Base-by-base conservation (phyloP, 2,329 filamentous ascomycete genomes). In the Malbranchea cinnamomea region DNA sequence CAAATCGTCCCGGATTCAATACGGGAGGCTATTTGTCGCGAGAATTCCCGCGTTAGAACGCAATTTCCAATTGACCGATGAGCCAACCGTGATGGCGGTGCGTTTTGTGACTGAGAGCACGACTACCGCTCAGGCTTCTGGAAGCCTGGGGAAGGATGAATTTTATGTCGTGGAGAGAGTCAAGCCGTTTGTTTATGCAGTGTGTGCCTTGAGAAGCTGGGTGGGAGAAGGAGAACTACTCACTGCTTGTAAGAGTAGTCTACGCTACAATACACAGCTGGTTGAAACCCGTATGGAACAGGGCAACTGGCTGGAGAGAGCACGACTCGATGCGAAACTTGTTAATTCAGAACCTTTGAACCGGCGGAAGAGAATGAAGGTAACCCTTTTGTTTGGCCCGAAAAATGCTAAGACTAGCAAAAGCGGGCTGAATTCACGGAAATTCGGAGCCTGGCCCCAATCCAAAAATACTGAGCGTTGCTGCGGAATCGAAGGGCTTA, bases 161-260 rank as follows among this genome's bases (percentile, higher is more conserved):
- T 34, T 59, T 4, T 59, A 53, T 34, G 45, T 52, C 15, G 41
- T 59, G 6, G 57, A 60, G 33, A 37, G 49, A 11, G 53, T 58
- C 10, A 58, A 57, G 31, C 37, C 32, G 24, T 49, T 49, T 2
- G 44, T 59, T 22, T 60, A 57, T 35, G 49, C 56, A n/a, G 40
- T 59, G 18, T 52, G 42, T 14, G 47, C 47, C 21, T 41, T 60
- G 24, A 48, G 40, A 5, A 37, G 37, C 10, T 46, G 42, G 30
- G 46, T 60, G 5, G 43, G 47, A 23, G 55, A 57, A 35, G 50
- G 52, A 2, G 52, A 58, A 37, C 30, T 60, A 4, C 28, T 49
- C n/a, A 52, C 52, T 38, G n/a, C n/a, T n/a, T n/a, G n/a, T n/a
- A n/a, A n/a, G n/a, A n/a, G n/a, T n/a, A n/a, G n/a, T n/a, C n/a